phyloP scores from a whole-genome alignment of 257 asterid species.

The Solanum ossicruentum region DNA sequence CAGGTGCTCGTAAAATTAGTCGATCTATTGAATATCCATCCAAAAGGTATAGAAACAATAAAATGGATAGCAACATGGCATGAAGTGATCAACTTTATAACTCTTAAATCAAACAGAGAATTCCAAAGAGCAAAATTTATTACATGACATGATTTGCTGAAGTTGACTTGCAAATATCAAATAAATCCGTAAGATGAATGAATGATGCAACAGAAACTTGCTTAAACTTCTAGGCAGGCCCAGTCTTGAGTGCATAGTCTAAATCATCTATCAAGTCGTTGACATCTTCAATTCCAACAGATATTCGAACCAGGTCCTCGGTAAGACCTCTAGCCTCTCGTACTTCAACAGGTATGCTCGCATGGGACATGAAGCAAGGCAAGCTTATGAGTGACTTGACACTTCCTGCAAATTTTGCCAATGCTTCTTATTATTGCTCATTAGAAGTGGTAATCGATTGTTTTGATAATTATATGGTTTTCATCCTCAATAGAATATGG shows the following conservation, averaged over 20 bases:
- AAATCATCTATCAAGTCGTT: conserved; percentile 70
- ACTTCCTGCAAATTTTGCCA: conserved; percentile 50
- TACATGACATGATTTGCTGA: background rate
- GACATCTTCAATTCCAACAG: conserved; percentile 84
- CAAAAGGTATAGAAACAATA: background rate
- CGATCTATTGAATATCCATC: background rate
- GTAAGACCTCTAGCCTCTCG: conserved; percentile 74
- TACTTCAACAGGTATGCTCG: conserved; percentile 64
- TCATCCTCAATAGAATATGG: background rate
- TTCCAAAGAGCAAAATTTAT: background rate
- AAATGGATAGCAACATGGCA: background rate
- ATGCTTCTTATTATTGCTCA: too few species aligned
- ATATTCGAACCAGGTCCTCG: conserved; percentile 63
- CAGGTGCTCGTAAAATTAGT: background rate
- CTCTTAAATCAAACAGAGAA: background rate
- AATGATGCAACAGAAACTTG: too few species aligned
- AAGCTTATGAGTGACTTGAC: conserved; percentile 86
- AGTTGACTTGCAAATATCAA: background rate
- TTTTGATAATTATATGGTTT: background rate
- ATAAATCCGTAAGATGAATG: background rate
- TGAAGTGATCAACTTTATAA: background rate
- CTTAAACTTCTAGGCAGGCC: conserved; percentile 21
- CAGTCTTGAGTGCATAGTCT: conserved; percentile 53
- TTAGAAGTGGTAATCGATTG: too few species aligned
- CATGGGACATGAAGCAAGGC: conserved; percentile 93